These are phyloP conservation scores for Cyberlindnera nakhonratchasimensis DNA, from an alignment of 805 yeast species.

Conservation along the genomic window DNA sequence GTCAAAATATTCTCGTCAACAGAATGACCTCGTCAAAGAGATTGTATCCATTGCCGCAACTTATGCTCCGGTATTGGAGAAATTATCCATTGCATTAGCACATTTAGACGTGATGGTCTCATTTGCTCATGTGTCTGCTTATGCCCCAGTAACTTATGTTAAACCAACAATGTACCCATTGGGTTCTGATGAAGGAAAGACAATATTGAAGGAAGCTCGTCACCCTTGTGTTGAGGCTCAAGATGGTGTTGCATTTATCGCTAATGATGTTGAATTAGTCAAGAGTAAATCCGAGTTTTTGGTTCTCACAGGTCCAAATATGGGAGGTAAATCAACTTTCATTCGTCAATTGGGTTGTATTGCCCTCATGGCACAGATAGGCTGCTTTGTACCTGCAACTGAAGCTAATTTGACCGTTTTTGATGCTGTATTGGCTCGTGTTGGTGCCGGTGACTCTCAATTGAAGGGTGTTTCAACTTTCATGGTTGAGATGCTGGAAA, in stretches of 20 bases:
- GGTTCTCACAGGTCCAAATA: conserved; percentile 92
- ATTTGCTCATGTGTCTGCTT: conserved; percentile 80
- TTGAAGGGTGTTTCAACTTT: conserved; percentile 95
- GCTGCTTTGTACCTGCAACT: conserved; percentile 80
- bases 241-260: conserved; percentile 84
- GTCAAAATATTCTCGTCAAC: conserved; percentile 68
- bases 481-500: conserved; percentile 95
- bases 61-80: conserved; percentile 73
- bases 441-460: conserved; percentile 99
- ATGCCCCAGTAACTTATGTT: conserved; percentile 79
- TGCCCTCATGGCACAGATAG: conserved; percentile 83
- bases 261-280: conserved; percentile 77
- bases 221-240: conserved; percentile 95
- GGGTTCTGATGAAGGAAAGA: conserved; percentile 40
- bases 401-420: conserved; percentile 79
- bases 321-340: conserved; percentile 97
- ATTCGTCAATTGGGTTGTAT: conserved; percentile 88
- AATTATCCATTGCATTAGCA: conserved; percentile 60
- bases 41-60: conserved; percentile 78
- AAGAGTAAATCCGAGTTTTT: conserved; percentile 61
- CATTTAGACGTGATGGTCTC: conserved; percentile 79
- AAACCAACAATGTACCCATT: conserved; percentile 67
- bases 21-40: conserved; percentile 75
- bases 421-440: conserved; percentile 91
- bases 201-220: conserved; percentile 69